These are phyloP conservation scores for Geoglossum glabrum DNA, from an alignment of 495 filamentous ascomycete species.

Conservation along the genomic window DNA sequence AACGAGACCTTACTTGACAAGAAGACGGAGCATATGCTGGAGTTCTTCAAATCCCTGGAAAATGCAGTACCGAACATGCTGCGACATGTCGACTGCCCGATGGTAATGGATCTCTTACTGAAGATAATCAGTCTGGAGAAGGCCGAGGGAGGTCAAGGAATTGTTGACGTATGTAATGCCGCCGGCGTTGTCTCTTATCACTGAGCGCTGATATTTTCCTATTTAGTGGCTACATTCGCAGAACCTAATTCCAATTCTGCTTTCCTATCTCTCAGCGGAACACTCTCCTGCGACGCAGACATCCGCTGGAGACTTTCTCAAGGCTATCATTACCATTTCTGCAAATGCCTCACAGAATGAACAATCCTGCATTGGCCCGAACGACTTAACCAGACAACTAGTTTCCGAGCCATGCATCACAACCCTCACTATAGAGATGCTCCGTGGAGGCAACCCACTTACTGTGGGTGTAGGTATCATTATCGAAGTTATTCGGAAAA, in stretches of 20 bases:
- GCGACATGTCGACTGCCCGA: slow-evolving; percentile 88
- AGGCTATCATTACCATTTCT: slow-evolving; percentile 97
- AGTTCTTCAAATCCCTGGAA: slow-evolving; percentile 63
- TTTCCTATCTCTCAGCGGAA: slow-evolving; percentile 71
- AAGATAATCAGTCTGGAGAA: slow-evolving; percentile 97
- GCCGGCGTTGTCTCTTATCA: background rate
- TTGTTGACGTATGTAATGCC: slow-evolving; percentile 64
- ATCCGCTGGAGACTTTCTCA: slow-evolving; percentile 92
- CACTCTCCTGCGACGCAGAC: slow-evolving; percentile 77
- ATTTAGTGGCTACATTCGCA: slow-evolving; percentile 79
- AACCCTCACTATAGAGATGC: slow-evolving; percentile 71
- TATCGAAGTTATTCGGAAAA: slow-evolving; percentile 97
- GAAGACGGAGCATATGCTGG: slow-evolving; percentile 92
- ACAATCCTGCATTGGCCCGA: slow-evolving; percentile 92
- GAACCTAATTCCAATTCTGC: slow-evolving; percentile 68
- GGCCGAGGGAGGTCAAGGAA: slow-evolving; percentile 72
- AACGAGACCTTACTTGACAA: slow-evolving; percentile 92
- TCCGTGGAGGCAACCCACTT: slow-evolving; percentile 78
- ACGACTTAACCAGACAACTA: slow-evolving; percentile 85
- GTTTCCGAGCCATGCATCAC: slow-evolving; percentile 77
- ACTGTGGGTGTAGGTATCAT: slow-evolving; percentile 95
- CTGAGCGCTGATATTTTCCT: background rate
- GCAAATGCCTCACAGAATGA: slow-evolving; percentile 96
- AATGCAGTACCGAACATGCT: slow-evolving; percentile 67
- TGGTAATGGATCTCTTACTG: slow-evolving; percentile 94